Percentiles rank a stretch among this genome's conserved stretches.
Conservation (phyloP, 148 eudicot genomes). For the Chenopodium berlandieri region DNA sequence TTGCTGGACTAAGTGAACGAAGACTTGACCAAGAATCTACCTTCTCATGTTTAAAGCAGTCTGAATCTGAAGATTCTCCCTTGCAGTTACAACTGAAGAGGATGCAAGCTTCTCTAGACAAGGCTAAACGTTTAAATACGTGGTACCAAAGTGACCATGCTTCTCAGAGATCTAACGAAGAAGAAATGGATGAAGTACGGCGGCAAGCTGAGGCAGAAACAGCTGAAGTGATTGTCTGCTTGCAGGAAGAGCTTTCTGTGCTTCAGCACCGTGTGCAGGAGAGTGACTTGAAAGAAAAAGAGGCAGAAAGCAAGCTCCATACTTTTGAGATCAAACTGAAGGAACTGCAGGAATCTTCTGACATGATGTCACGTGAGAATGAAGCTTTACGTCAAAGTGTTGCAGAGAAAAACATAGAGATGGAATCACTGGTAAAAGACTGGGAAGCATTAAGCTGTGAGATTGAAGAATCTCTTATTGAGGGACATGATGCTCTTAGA, state of each 20-base stretch:
- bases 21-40: conserved; percentile 30
- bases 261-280: conserved; percentile 76
- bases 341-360: conserved; percentile 40
- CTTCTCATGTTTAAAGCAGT: conserved; percentile 29
- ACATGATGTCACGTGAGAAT: conserved; percentile 42
- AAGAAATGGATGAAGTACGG: conserved; percentile 82
- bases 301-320: conserved; percentile 43
- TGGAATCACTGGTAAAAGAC: conserved; percentile 42
- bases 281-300: conserved; percentile 53
- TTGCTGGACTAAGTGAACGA: conserved; percentile 48
- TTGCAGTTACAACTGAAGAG: conserved; percentile 62
- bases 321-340: conserved; percentile 40
- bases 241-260: conserved; percentile 83
- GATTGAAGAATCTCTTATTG: conserved; percentile 62
- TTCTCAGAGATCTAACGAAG: conserved; percentile 56
- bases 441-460: conserved; percentile 50
- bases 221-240: conserved; percentile 87
- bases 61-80: conserved; percentile 44
- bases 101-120: conserved; percentile 92
- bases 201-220: conserved; percentile 95
- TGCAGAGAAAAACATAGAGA: conserved; percentile 47
- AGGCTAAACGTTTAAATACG: conserved; percentile 65
- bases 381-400: conserved; percentile 41
- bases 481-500: conserved; percentile 62
- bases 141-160: conserved; percentile 66